phyloP scores from a whole-genome alignment of 2,329 filamentous ascomycete species.

The Hypoxylon sp. region DNA sequence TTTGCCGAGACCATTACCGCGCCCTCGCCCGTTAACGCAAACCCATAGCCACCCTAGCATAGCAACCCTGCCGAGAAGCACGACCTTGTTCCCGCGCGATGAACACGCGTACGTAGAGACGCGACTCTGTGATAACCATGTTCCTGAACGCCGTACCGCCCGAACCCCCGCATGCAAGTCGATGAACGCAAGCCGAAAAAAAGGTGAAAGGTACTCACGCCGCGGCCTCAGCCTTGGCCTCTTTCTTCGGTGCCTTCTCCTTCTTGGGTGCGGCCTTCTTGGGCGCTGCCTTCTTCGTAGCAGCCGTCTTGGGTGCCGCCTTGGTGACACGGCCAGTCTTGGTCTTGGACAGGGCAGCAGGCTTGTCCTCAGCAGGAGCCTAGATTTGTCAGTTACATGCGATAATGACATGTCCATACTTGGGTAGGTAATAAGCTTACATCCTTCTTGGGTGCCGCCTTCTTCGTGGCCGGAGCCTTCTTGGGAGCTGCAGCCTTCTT shows the following conservation, averaged over 20 bases:
- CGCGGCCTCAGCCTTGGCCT: slow-evolving; percentile 44
- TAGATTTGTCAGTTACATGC: slow-evolving; percentile 43
- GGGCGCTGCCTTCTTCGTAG: slow-evolving; percentile 54
- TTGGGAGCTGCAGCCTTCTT: slow-evolving; percentile 57
- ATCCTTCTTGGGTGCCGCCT: slow-evolving; percentile 50
- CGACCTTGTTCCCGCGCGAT: slow-evolving; percentile 41
- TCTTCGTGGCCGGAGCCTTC: slow-evolving; percentile 54
- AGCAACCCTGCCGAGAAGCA: slow-evolving; percentile 39
- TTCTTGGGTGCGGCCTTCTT: slow-evolving; percentile 52
- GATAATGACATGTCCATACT: not conserved
- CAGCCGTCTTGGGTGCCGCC: slow-evolving; percentile 60
- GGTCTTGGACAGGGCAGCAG: slow-evolving; percentile 62
- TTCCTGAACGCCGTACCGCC: slow-evolving; percentile 47
- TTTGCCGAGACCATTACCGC: slow-evolving; percentile 12
- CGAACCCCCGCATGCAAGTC: slow-evolving; percentile 44
- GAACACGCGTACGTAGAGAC: slow-evolving; percentile 34
- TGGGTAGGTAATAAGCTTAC: slow-evolving; percentile 30
- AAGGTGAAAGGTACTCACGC: slow-evolving; percentile 37
- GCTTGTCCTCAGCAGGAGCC: slow-evolving; percentile 58
- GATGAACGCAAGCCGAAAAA: slow-evolving; percentile 47
- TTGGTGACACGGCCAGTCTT: slow-evolving; percentile 88
- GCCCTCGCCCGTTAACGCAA: slow-evolving; percentile 12
- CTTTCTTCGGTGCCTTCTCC: slow-evolving; percentile 55
- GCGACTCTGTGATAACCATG: slow-evolving; percentile 45
- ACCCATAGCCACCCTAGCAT: slow-evolving; percentile 29